Evolutionary conservation across 2,329 filamentous ascomycete species (phyloP), one percentile per base, ranked within the genome.

Genomic region (Acephala macrosclerotiorum): DNA sequence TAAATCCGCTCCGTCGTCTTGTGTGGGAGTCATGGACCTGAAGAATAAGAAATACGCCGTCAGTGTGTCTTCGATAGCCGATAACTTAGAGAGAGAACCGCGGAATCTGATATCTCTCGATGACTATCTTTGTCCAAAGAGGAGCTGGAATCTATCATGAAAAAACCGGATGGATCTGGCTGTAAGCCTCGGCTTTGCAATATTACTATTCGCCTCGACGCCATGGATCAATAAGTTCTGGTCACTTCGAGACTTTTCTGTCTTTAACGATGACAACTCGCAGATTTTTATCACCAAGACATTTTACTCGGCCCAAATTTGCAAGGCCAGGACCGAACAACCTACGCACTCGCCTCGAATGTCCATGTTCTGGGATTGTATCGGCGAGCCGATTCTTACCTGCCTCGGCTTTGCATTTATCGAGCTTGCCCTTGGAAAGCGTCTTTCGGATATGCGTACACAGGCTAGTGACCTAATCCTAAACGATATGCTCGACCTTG

Each of bases 271-370:
- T 35, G 58, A 66, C 35, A 60, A 49, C n/a, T 57, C 60, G 1
- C 60, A 66, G 36, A 60, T 67, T 8, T 67, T 67, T 22, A 51
- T 67, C 40, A 61, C 65, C 6, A 49, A 67, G 18, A 61, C 49
- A n/a, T 67, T 67, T 35, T 66, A 61, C 29, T 66, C 65, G 16
- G 58, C 47, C 20, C 59, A 55, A n/a, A 18, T 38, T 8, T 18
- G 45, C 7, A 25, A 29, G 1, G 18, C 18, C 58, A 53, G 36
- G n/a, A 38, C 26, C 25, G 40, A 35, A 35, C 11, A 35, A 35
- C 47, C 58, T 33, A 35, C 20, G 29, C 56, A 66, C 26, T 57
- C 57, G 12, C 35, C 51, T 8, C 51, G 26, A 18, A 49, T 42
- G 14, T 60, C 55, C 7, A 49, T 56, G 18, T 63, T 63, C n/a